Conservation (phyloP, 352 stramenopile genomes). For the Phytophthora capsici region DNA sequence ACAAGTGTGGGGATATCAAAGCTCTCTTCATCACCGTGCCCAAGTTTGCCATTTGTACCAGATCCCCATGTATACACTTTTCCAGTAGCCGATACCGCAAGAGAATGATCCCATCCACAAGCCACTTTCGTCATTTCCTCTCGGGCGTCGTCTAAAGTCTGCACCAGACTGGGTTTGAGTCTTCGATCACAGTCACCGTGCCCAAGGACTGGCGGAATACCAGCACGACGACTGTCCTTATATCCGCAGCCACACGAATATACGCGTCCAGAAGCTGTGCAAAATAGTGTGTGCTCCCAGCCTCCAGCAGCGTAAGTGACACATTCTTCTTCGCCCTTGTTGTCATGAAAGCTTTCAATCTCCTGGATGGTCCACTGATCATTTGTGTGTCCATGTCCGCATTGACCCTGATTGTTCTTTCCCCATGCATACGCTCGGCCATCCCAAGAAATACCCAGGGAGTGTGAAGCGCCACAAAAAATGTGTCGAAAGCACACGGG, state of each 20-base stretch:
- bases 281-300: slow-evolving; percentile 88
- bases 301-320: slow-evolving; percentile 67
- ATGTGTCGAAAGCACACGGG: slow-evolving; percentile 44
- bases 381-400: slow-evolving; percentile 77
- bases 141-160: slow-evolving; percentile 53
- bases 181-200: slow-evolving; percentile 75
- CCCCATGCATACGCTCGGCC: slow-evolving; percentile 72
- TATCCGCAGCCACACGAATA: slow-evolving; percentile 85
- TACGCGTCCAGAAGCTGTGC: slow-evolving; percentile 60
- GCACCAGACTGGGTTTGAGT: slow-evolving; percentile 62
- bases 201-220: slow-evolving; percentile 82
- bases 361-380: slow-evolving; percentile 68
- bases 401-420: slow-evolving; percentile 90
- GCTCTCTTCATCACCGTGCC: slow-evolving; percentile 84
- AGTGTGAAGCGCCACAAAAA: slow-evolving; percentile 83
- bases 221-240: slow-evolving; percentile 82
- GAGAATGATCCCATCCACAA: slow-evolving; percentile 86
- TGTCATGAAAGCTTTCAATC: slow-evolving; percentile 59
- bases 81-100: slow-evolving; percentile 66
- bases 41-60: slow-evolving; percentile 82
- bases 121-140: slow-evolving; percentile 71
- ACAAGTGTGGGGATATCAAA: slow-evolving; percentile 69
- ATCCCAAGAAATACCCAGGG: slow-evolving; percentile 62
- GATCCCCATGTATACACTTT: slow-evolving; percentile 83
- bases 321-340: slow-evolving; percentile 49